Conservation (phyloP, 306 rosid species). For the Hippophae tibetana region DNA sequence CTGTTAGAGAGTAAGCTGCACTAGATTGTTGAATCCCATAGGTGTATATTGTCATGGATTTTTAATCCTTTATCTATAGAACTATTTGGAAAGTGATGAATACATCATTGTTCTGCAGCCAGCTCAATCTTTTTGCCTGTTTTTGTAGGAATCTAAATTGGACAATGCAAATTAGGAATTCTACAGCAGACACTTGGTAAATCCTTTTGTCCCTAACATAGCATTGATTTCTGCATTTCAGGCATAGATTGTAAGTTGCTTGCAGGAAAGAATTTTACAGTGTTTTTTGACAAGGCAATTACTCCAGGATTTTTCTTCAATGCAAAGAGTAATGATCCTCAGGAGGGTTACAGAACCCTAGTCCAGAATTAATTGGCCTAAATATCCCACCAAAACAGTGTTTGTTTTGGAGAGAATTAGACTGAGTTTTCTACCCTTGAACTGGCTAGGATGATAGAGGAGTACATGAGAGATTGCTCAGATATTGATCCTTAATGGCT, state of each 20-base stretch:
- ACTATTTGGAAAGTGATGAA: too few species aligned
- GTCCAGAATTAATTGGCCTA: constrained; percentile 79
- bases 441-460: constrained; percentile 80
- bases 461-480: constrained; percentile 78
- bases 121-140: too few species aligned
- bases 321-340: constrained; percentile 74
- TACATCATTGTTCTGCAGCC: too few species aligned
- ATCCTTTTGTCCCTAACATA: constrained; percentile 5
- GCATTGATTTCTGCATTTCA: constrained; percentile 18
- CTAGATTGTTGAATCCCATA: too few species aligned
- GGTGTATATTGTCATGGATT: too few species aligned
- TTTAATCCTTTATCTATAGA: too few species aligned
- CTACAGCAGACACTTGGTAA: background rate
- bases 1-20: too few species aligned
- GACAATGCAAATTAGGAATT: background rate
- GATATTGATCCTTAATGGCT: constrained; percentile 82
- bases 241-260: constrained; percentile 82
- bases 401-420: constrained; percentile 72
- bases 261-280: constrained; percentile 66
- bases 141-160: background rate
- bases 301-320: constrained; percentile 81
- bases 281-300: constrained; percentile 65
- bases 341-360: constrained; percentile 79
- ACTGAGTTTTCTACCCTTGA: constrained; percentile 85
- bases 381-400: constrained; percentile 63